Conservation (phyloP, 768 basidiomycete genomes). For the Flagelloscypha sp. region DNA sequence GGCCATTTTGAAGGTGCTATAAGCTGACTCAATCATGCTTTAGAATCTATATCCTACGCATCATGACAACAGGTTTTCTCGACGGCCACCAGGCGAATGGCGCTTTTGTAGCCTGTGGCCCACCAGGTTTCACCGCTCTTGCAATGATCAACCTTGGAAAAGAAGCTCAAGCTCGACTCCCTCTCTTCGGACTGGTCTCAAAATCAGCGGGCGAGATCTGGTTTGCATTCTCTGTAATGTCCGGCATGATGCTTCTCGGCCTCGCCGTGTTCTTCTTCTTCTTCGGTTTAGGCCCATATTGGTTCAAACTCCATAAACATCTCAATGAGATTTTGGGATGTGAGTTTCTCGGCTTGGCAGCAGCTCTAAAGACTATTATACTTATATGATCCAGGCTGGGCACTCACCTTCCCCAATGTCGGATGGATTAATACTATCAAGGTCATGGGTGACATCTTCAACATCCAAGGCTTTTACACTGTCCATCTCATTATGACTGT, state of each 20-base stretch:
- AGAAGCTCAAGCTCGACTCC: conserved; percentile 23
- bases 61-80: conserved; percentile 40
- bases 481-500: conserved; percentile 32
- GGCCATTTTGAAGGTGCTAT: too few relatives aligned
- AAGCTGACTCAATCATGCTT: too few relatives aligned
- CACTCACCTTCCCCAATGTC: conserved; percentile 39
- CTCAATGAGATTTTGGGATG: conserved; percentile 40
- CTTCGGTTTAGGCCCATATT: conserved; percentile 36
- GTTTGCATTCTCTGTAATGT: conserved; percentile 33
- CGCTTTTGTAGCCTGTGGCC: conserved; percentile 40
- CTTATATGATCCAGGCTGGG: conserved; percentile 31
- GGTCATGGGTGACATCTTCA: conserved; percentile 33
- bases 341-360: conserved; percentile 15
- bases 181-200: conserved; percentile 25
- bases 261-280: conserved; percentile 40
- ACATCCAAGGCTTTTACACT: conserved; percentile 28
- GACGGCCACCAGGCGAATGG: conserved; percentile 41
- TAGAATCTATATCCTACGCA: too few relatives aligned
- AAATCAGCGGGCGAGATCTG: conserved; percentile 34
- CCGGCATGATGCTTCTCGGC: conserved; percentile 33
- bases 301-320: conserved; percentile 41
- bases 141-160: conserved; percentile 37
- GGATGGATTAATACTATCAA: conserved; percentile 39
- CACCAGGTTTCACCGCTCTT: conserved; percentile 42
- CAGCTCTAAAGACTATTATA: too few relatives aligned